phyloP scores from a whole-genome alignment of 2,329 filamentous ascomycete species.

The Allantophomopsis cytisporea region DNA sequence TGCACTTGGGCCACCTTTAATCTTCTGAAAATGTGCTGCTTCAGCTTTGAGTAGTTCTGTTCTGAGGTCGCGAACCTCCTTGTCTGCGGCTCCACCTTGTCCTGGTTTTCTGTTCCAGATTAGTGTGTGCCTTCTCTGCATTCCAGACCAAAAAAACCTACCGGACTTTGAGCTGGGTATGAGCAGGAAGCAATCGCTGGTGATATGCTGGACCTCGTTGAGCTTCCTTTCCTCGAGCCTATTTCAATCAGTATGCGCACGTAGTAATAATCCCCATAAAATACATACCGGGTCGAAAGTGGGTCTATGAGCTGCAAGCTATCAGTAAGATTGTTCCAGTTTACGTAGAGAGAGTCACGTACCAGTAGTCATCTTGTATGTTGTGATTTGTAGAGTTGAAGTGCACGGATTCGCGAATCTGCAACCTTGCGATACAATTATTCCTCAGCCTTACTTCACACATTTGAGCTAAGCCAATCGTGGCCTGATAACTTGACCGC shows the following conservation, averaged over 20 bases:
- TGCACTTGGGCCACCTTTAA: slow-evolving; percentile 44
- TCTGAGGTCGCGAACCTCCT: slow-evolving; percentile 62
- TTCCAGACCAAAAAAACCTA: slow-evolving; percentile 21
- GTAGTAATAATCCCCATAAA: not conserved
- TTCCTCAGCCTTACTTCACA: not conserved
- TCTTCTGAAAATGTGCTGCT: slow-evolving; percentile 75
- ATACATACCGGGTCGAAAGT: slow-evolving; percentile 80
- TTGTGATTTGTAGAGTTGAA: too few relatives aligned
- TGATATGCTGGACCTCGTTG: slow-evolving; percentile 90
- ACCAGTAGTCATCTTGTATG: slow-evolving; percentile 36
- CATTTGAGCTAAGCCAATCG: not conserved
- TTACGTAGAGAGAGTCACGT: slow-evolving; percentile 2
- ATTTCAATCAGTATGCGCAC: slow-evolving; percentile 3
- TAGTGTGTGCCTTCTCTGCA: slow-evolving; percentile 6
- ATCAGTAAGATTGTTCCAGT: slow-evolving; percentile 5
- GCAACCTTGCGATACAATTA: slow-evolving; percentile 1
- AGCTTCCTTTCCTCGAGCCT: slow-evolving; percentile 91
- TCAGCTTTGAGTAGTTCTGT: slow-evolving; percentile 85
- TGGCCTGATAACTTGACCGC: slow-evolving; percentile 1
- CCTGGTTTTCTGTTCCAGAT: slow-evolving; percentile 50
- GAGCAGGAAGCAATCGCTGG: slow-evolving; percentile 84
- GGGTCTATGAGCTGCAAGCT: slow-evolving; percentile 55
- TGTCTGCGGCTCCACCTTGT: slow-evolving; percentile 73
- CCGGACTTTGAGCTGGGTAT: slow-evolving; percentile 85
- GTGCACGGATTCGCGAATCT: not conserved